Evolutionary conservation across 2,329 filamentous ascomycete genomes (phyloP), one percentile per base, ranked within the genome.

Genomic region (Colletotrichum gloeosporioides): DNA sequence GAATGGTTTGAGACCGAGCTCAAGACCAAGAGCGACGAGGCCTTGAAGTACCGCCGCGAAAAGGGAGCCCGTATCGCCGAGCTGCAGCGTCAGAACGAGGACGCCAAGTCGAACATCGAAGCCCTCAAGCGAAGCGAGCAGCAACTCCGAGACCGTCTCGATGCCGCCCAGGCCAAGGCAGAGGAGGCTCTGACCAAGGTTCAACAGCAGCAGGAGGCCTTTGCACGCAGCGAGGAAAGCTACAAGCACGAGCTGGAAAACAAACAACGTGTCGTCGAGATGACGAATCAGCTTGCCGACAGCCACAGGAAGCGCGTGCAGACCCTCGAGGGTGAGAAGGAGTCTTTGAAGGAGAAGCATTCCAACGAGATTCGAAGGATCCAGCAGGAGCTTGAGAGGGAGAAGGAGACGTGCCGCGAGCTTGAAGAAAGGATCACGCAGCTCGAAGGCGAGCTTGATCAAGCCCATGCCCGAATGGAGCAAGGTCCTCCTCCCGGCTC

Each of bases 1-100:
- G 96, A 99, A 80, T 99, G 96, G 95, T 94, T 97, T 72, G 95
- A 98, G 82, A 93, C 90, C 57, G 97, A 99, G 84, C 90, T 99
- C 27, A 96, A 98, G 87, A 96, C 95, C 1, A 98, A 98, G 86
- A 93, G 92, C 77, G 92, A 93, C 10, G 97, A 99, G 83, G 93
- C 95, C 64, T 91, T 96, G 79, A 98, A 96, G 82, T 96, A 95
- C 85, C 93, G 97, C 78, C 99, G 98, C 83, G 97, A 99, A 83
- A 99, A 98, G 89, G 95, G 95, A 78, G 93, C 95, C 2, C 94
- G 95, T 53, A 95, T 99, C 80, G 92, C 96, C 10, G 95, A 98
- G 81, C 91, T 99, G 32, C 95, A 98, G 84, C 94, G 96, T 69
- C 92, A 94, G 77, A 95, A 96, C 79, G 96, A 99, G 79, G 97